Base-by-base conservation (phyloP, 2,329 filamentous ascomycete genomes). In the Sclerotinia sclerotiorum region DNA sequence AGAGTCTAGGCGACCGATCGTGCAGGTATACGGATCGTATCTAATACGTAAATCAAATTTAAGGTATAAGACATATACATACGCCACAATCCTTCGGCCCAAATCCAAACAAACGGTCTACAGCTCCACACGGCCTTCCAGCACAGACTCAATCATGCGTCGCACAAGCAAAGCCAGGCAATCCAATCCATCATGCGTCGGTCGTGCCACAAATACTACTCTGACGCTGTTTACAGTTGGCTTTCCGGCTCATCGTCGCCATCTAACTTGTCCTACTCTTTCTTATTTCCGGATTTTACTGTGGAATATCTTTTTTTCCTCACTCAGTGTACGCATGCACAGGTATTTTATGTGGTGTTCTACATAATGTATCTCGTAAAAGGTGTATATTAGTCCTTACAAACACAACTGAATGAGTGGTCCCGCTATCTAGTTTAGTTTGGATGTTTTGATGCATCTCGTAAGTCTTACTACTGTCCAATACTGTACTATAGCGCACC, bases 141-240 rank as follows among this genome's bases (percentile, higher is more conserved):
- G 29, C 44, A 48, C 44, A 62, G 32, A 62, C 21, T 24, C 15
- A 51, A 51, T 35, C 35, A 46, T n/a, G 32, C n/a, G 27, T 42
- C n/a, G 39, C 46, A 63, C 46, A 51, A 57, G 1, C 55, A 42
- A 35, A 10, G 46, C 48, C 48, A 39, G 46, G 32, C 55, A 42
- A 51, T 51, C 21, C 8, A 39, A 62, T 62, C 21, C 29, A 39
- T 62, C 46, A 39, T 15, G 8, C 17, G 5, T 63, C 60, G 46
- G 60, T 27, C 32, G 15, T 27, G 51, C 60, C 60, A 32, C 46
- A 39, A 42, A 51, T 63, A 39, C 46, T 51, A 42, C 46, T 42
- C 39, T 63, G 58, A 62, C 58, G 39, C 17, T 57, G 24, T 24
- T n/a, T 10, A 39, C 10, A 3, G 10, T 39, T 13, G 10, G 13